A percentile compares a stretch with the other conserved stretches of the same genome.
Conservation (phyloP, 495 filamentous ascomycete genomes). For the Aspergillus saccharolyticus region DNA sequence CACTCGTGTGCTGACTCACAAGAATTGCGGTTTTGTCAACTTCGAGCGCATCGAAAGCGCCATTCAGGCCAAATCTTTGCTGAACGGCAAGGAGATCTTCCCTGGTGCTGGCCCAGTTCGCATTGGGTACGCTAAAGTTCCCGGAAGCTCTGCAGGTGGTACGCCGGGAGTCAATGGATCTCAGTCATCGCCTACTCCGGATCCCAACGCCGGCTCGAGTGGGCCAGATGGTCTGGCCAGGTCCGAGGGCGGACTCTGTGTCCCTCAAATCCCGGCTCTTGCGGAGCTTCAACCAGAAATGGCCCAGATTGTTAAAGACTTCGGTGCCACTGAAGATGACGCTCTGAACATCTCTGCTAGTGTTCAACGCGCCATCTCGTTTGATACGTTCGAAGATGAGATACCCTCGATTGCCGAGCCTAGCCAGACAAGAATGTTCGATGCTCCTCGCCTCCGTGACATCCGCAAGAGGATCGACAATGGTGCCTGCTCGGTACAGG, state of each 20-base stretch:
- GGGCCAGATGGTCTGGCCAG: slow-evolving; percentile 32
- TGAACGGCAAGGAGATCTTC: slow-evolving; percentile 98
- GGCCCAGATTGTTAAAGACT: slow-evolving; percentile 77
- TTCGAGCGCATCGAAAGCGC: slow-evolving; percentile 88
- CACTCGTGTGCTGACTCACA: slow-evolving; percentile 90
- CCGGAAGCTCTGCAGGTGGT: slow-evolving; percentile 67
- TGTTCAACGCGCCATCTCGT: slow-evolving; percentile 72
- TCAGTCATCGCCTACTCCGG: slow-evolving; percentile 92
- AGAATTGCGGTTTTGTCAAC: slow-evolving; percentile 98
- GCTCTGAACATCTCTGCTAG: slow-evolving; percentile 62
- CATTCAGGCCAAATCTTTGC: slow-evolving; percentile 74
- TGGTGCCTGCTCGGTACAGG: slow-evolving; percentile 72
- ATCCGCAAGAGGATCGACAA: slow-evolving; percentile 98
- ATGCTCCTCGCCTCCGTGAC: slow-evolving; percentile 91
- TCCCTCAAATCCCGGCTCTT: slow-evolving; percentile 67
- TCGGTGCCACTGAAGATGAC: slow-evolving; percentile 84
- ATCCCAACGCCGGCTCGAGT: slow-evolving; percentile 51
- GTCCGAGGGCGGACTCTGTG: slow-evolving; percentile 37
- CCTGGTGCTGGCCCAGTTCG: slow-evolving; percentile 90
- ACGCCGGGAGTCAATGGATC: slow-evolving; percentile 79
- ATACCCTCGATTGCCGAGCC: slow-evolving; percentile 88
- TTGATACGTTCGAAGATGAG: slow-evolving; percentile 67
- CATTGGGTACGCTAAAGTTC: slow-evolving; percentile 96
- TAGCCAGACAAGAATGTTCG: slow-evolving; percentile 83
- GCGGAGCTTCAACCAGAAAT: slow-evolving; percentile 76